Base-by-base conservation (phyloP, 495 filamentous ascomycete species). In the Bombardia bombarda region DNA sequence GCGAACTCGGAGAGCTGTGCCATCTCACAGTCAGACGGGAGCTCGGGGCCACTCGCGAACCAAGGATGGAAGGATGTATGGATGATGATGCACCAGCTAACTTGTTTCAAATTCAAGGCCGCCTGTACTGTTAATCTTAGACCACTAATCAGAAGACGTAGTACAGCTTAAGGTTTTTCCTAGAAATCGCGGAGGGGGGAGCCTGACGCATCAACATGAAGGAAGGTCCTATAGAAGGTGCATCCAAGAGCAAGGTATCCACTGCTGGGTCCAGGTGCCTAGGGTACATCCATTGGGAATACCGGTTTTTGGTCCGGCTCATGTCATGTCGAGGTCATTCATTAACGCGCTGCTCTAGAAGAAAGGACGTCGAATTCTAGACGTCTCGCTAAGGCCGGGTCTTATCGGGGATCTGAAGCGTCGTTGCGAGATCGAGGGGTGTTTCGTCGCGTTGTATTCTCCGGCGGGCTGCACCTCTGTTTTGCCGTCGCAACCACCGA, bases 351-450 rank as follows among this genome's bases (percentile, higher is more conserved):
- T n/a, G n/a, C n/a, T n/a, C n/a, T n/a, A n/a, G n/a, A n/a, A n/a
- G n/a, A n/a, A n/a, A n/a, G n/a, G n/a, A n/a, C n/a, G n/a, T n/a
- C n/a, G n/a, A n/a, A n/a, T n/a, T n/a, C n/a, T n/a, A n/a, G n/a
- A n/a, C n/a, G n/a, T n/a, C n/a, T n/a, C n/a, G n/a, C n/a, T n/a
- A n/a, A n/a, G n/a, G n/a, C n/a, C n/a, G 40, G 36, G 25, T 25
- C 36, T 37, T 25, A 28, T 23, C 21, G 35, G 35, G 36, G 42
- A 45, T 45, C 35, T 35, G 42, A 41, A 45, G 35, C 42, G 47
- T n/a, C n/a, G n/a, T n/a, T n/a, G n/a, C n/a, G n/a, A 45, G 35
- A 50, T 45, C 47, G 14, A 45, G 36, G 42, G 28, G 42, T 10
- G n/a, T 36, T 43, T 32, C 40, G 40, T 33, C 18, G n/a, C 22